Evolutionary conservation across 2,329 filamentous ascomycete genomes (phyloP).

Genomic region (Microdochium trichocladiopsis): DNA sequence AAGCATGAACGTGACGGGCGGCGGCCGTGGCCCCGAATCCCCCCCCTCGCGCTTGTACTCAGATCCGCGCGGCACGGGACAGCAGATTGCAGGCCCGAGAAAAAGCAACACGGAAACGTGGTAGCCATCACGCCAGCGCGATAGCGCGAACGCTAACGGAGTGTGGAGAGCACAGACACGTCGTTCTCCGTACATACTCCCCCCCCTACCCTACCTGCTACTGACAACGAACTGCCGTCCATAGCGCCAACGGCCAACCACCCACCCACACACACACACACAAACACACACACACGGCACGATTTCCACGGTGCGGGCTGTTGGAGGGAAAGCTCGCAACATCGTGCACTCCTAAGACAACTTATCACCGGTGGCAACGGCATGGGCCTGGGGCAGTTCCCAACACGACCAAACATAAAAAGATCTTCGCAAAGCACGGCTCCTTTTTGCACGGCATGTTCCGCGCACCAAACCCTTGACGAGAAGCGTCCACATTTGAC

Average conservation of each 20-base stretch:
- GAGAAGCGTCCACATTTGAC: too few relatives aligned
- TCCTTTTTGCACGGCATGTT: too few relatives aligned
- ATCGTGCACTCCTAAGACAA: too few relatives aligned
- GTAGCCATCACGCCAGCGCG: not conserved
- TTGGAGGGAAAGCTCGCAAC: too few relatives aligned
- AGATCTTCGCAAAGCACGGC: too few relatives aligned
- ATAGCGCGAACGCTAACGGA: not conserved
- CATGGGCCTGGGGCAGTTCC: too few relatives aligned
- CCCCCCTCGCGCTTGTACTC: not conserved
- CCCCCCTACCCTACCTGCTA: not conserved
- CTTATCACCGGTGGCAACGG: too few relatives aligned
- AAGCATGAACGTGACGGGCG: not conserved
- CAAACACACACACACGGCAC: too few relatives aligned
- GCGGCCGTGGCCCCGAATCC: not conserved
- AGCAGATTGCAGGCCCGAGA: not conserved
- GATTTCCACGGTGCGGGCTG: too few relatives aligned
- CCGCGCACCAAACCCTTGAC: too few relatives aligned
- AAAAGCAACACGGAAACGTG: conserved; percentile 1
- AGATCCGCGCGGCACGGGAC: not conserved
- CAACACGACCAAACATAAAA: too few relatives aligned
- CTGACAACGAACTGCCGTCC: not conserved
- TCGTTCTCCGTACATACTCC: not conserved
- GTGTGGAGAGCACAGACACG: not conserved
- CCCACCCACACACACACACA: too few relatives aligned
- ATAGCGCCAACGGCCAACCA: not conserved